A percentile compares a stretch with the other conserved stretches of the same genome.
These are phyloP conservation scores for Solanum paucissectum DNA, from an alignment of 257 asterid genomes.

Conservation along the genomic window DNA sequence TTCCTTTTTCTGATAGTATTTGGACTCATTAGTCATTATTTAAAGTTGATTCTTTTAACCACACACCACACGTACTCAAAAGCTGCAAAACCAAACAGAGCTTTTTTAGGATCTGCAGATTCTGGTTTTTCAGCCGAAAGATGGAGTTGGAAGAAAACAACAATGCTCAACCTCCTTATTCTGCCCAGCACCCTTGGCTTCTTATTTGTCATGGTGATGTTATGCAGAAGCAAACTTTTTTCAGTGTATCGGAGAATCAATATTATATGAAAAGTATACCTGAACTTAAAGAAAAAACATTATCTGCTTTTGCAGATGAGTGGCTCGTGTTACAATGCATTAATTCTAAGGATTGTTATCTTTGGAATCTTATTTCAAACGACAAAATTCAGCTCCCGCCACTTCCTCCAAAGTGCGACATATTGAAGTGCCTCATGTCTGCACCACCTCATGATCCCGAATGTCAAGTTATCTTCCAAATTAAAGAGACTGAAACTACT, in stretches of 20 bases:
- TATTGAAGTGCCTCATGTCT: neutral
- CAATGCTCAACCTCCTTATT: no score
- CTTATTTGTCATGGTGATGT: neutral
- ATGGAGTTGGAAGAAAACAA: no score
- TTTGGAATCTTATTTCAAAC: neutral
- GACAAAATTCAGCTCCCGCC: neutral
- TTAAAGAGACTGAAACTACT: no score
- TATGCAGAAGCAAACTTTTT: neutral
- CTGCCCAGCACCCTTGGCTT: no score
- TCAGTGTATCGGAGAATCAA: neutral
- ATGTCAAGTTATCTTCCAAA: no score
- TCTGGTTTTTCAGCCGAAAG: no score
- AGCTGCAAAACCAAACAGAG: no score
- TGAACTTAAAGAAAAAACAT: neutral
- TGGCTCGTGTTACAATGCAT: neutral
- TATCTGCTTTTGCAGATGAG: neutral
- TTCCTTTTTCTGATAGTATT: no score
- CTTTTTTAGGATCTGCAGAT: no score
- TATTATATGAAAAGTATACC: neutral
- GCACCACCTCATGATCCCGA: neutral
- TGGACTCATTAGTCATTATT: no score
- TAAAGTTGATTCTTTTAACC: no score
- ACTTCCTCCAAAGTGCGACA: neutral
- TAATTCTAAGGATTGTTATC: neutral
- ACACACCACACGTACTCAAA: no score